Evolutionary conservation across 352 stramenopile species (phyloP), one percentile per base, ranked within the genome.

Genomic region (Plasmopara halstedii): DNA sequence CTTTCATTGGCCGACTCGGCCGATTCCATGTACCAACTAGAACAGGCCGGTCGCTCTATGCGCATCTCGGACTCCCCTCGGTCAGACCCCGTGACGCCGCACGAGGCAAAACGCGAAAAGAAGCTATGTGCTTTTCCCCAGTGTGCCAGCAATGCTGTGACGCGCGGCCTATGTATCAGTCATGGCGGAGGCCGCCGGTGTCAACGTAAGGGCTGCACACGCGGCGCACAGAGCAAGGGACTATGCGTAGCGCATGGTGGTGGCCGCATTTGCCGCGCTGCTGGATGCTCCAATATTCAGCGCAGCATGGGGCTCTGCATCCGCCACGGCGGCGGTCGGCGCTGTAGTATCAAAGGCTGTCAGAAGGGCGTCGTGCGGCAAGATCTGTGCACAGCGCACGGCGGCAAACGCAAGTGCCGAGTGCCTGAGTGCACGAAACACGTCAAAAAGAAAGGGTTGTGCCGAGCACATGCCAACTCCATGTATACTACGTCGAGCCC

Each of bases 251-350:
- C 82, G 5, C 82, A 93, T 42, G 82, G 82, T 10, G 82, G 81
- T 15, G 82, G 82, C 0, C 78, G 82, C 26, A 85, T 93, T 47
- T 93, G 82, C 53, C 76, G 71, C 41, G 72, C 75, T 8, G 71
- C 79, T 9, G 82, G 82, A 8, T 89, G 82, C 50, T 85, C 76
- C 19, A 90, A 91, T 48, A 93, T 89, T 52, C 82, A 89, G 53
- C 81, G 82, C 46, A 91, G 76, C 53, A 89, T 93, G 67, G 82
- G 82, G 6, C 51, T 91, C 52, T 95, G 83, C 68, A 90, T 92
- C 46, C 83, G 83, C 38, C 83, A 95, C 53, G 83, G 83, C 23
- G 83, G 82, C 33, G 82, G 83, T 34, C 80, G 84, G 51, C 78
- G 75, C 48, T 95, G 83, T 64, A 83, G 74, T 48, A 67, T 90